These are phyloP conservation scores for Amyloporia xantha DNA, from an alignment of 768 basidiomycete genomes.

Conservation along the genomic window DNA sequence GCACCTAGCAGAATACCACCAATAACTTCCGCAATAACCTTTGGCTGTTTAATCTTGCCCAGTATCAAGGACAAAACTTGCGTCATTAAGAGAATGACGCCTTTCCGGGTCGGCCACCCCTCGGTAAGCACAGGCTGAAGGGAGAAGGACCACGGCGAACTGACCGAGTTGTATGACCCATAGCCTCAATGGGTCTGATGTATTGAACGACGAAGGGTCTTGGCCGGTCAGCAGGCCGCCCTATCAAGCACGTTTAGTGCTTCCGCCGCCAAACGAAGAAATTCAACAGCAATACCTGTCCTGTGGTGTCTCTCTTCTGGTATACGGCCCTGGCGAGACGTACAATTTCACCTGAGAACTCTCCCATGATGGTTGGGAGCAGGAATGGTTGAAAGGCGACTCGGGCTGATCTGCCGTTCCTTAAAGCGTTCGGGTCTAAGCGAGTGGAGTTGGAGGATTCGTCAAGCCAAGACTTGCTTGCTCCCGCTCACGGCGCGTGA, in stretches of 20 bases:
- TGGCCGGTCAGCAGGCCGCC: slow-evolving; percentile 72
- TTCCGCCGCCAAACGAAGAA: neutral
- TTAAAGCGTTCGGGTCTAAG: neutral
- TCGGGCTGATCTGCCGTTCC: neutral
- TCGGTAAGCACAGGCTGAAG: no score
- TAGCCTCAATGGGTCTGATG: slow-evolving; percentile 61
- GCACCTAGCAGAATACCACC: slow-evolving; percentile 85
- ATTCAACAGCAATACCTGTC: slow-evolving; percentile 28
- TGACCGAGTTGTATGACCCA: slow-evolving; percentile 78
- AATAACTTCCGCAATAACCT: slow-evolving; percentile 77
- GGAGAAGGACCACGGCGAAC: no score
- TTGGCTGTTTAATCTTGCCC: slow-evolving; percentile 76
- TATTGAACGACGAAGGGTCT: slow-evolving; percentile 62
- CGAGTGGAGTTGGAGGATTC: slow-evolving; percentile 12
- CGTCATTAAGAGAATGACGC: slow-evolving; percentile 77
- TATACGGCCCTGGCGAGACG: slow-evolving; percentile 5
- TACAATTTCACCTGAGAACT: slow-evolving; percentile 11
- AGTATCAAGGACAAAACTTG: slow-evolving; percentile 69
- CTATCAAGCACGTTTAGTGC: slow-evolving; percentile 26
- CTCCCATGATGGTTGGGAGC: slow-evolving; percentile 10
- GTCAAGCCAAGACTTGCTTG: neutral
- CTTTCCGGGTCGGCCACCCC: slow-evolving; percentile 30
- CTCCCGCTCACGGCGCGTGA: neutral
- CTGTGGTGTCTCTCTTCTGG: slow-evolving; percentile 10
- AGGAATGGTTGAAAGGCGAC: neutral